Percentiles rank a stretch among this genome's conserved stretches.
Evolutionary conservation across 2,329 filamentous ascomycete species (phyloP).

Genomic region (Aspergillus uvarum): DNA sequence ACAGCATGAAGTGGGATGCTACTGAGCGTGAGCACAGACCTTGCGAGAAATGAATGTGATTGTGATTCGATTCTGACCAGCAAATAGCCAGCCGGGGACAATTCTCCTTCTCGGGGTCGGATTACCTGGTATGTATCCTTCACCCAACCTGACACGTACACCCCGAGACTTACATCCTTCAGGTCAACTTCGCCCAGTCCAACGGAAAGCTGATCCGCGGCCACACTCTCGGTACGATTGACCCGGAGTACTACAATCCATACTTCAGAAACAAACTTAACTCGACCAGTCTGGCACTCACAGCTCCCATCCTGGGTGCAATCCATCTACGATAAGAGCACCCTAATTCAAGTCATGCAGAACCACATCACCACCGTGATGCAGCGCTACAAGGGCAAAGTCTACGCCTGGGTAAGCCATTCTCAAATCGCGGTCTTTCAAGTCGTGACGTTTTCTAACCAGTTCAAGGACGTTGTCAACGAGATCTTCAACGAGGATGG

Average conservation of each 20-base stretch:
- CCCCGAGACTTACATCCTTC: conserved; percentile 10
- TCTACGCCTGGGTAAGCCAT: conserved; percentile 36
- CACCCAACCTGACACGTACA: not conserved
- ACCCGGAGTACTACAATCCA: conserved; percentile 42
- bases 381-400: conserved; percentile 35
- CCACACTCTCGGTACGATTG: conserved; percentile 54
- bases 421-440: too few species aligned
- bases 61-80: not conserved
- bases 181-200: conserved; percentile 39
- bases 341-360: conserved; percentile 56
- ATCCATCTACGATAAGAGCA: conserved; percentile 53
- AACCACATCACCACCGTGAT: conserved; percentile 40
- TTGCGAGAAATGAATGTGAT: not conserved
- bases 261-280: not conserved
- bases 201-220: conserved; percentile 56
- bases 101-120: conserved; percentile 59
- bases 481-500: conserved; percentile 54
- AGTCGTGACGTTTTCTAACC: not conserved
- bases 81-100: conserved; percentile 42
- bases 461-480: conserved; percentile 31
- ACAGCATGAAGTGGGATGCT: conserved; percentile 64
- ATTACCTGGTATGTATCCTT: conserved; percentile 46
- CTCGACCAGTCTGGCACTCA: conserved; percentile 38
- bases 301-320: conserved; percentile 32
- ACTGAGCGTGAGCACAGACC: conserved; percentile 50